Conservation (phyloP, 1,139 yeast species). For the Magnusiomyces ingens region DNA sequence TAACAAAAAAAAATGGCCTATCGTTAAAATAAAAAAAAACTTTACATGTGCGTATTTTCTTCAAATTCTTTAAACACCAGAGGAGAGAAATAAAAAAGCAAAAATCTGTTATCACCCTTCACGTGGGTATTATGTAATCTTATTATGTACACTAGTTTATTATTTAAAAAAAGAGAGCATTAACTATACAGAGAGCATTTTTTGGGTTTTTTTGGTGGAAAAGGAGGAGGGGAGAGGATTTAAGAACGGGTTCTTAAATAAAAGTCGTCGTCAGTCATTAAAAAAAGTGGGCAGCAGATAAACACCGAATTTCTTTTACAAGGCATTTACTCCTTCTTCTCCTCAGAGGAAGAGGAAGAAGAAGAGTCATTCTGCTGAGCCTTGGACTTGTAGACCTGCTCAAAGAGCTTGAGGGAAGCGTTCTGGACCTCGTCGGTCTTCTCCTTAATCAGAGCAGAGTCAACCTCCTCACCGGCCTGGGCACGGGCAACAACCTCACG, state of each 20-base stretch:
- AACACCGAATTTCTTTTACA: background rate
- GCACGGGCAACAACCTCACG: constrained; percentile 92
- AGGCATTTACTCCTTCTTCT: constrained; percentile 3
- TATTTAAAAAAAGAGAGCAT: no score
- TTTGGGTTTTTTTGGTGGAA: no score
- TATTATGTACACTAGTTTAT: no score
- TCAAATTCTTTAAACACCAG: background rate
- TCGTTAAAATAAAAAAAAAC: background rate
- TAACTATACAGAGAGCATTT: no score
- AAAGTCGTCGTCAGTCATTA: background rate
- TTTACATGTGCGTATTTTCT: background rate
- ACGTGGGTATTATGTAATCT: no score
- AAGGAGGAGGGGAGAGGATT: no score
- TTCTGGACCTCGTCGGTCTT: constrained; percentile 94
- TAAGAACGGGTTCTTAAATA: no score
- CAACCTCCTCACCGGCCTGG: constrained; percentile 85
- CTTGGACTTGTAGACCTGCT: constrained; percentile 86
- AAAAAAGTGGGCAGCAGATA: background rate
- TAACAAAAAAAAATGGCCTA: background rate
- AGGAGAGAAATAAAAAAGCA: background rate
- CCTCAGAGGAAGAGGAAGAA: constrained; percentile 16
- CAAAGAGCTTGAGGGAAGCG: constrained; percentile 88
- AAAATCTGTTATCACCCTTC: no score
- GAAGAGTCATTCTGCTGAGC: constrained; percentile 20
- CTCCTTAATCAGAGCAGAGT: constrained; percentile 75